These are phyloP conservation scores for Cyanodermella asteris DNA, from an alignment of 2,329 filamentous ascomycete genomes.

Conservation along the genomic window DNA sequence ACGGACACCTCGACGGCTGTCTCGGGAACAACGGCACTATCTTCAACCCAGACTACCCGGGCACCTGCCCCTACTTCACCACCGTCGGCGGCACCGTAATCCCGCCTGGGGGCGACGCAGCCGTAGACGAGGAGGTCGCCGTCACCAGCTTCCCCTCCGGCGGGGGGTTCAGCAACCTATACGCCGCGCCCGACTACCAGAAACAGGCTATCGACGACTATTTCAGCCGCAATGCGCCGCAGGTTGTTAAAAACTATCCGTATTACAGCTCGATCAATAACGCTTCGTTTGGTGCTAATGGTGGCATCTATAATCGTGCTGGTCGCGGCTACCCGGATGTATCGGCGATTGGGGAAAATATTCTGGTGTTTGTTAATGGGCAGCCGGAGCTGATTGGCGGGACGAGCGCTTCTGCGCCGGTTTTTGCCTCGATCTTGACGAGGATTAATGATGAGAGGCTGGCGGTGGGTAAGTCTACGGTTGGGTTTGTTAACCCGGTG, in stretches of 20 bases:
- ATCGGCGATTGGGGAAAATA: conserved; percentile 22
- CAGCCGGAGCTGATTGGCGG: conserved; percentile 22
- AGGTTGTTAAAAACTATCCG: too few species aligned
- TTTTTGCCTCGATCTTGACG: conserved; percentile 25
- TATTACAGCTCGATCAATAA: too few species aligned
- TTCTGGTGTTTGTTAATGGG: conserved; percentile 21
- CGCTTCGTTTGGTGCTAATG: conserved; percentile 17
- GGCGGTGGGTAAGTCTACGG: conserved; percentile 13
- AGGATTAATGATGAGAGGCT: conserved; percentile 18
- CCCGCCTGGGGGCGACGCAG: conserved; percentile 16
- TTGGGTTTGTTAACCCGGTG: conserved; percentile 20
- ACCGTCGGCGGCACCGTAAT: conserved; percentile 29
- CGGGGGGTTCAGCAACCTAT: conserved; percentile 28
- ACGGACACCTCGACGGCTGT: conserved; percentile 11
- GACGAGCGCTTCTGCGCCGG: conserved; percentile 27
- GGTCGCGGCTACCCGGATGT: conserved; percentile 26
- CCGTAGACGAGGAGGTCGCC: conserved; percentile 20
- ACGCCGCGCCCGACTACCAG: conserved; percentile 26
- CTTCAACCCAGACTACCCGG: conserved; percentile 26
- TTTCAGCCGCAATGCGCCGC: conserved; percentile 18
- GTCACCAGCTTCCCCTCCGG: conserved; percentile 23
- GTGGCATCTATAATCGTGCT: conserved; percentile 22
- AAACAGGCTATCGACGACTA: conserved; percentile 16
- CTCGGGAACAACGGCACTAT: conserved; percentile 9
- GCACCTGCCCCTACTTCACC: conserved; percentile 26